These are phyloP conservation scores for Apiotrichum akiyoshidainum DNA, from an alignment of 1,284 basidiomycete species.

Conservation along the genomic window DNA sequence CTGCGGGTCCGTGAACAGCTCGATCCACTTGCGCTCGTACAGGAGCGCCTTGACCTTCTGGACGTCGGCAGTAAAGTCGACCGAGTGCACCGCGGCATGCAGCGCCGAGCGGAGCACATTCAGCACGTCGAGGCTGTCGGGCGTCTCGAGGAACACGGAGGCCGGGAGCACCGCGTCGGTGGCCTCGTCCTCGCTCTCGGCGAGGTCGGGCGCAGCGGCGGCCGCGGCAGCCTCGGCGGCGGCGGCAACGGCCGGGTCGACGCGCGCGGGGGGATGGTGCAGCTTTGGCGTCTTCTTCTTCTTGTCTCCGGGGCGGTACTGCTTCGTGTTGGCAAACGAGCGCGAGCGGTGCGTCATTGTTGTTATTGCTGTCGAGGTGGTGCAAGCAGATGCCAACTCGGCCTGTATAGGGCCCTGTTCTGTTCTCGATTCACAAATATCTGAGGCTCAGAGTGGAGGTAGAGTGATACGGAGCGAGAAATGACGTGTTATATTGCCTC, in stretches of 20 bases:
- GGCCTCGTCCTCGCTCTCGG: not conserved
- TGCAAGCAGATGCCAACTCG: not conserved
- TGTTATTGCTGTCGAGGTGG: not conserved
- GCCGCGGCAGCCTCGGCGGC: not conserved
- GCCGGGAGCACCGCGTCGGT: slow-evolving; percentile 13
- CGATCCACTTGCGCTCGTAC: slow-evolving; percentile 48
- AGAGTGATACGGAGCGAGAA: too few species aligned
- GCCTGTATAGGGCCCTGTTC: too few species aligned
- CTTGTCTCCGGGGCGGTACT: slow-evolving; percentile 13
- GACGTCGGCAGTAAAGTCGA: slow-evolving; percentile 32
- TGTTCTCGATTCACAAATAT: too few species aligned
- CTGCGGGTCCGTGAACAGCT: slow-evolving; percentile 39
- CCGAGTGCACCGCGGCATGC: slow-evolving; percentile 23
- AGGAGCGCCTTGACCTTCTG: slow-evolving; percentile 46
- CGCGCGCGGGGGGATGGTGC: slow-evolving; percentile 27
- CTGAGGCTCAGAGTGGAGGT: too few species aligned
- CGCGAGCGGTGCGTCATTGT: slow-evolving; percentile 45
- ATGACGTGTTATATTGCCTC: too few species aligned
- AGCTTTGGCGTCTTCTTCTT: slow-evolving; percentile 20
- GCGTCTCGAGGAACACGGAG: slow-evolving; percentile 17
- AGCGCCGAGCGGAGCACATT: slow-evolving; percentile 32
- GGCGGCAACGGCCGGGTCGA: not conserved
- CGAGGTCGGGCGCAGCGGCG: not conserved
- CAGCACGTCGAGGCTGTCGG: slow-evolving; percentile 39
- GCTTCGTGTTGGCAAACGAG: slow-evolving; percentile 21